Evolutionary conservation across 345 rosid species (phyloP), one percentile per base, ranked within the genome.

Genomic region (Eucalyptus decipiens): DNA sequence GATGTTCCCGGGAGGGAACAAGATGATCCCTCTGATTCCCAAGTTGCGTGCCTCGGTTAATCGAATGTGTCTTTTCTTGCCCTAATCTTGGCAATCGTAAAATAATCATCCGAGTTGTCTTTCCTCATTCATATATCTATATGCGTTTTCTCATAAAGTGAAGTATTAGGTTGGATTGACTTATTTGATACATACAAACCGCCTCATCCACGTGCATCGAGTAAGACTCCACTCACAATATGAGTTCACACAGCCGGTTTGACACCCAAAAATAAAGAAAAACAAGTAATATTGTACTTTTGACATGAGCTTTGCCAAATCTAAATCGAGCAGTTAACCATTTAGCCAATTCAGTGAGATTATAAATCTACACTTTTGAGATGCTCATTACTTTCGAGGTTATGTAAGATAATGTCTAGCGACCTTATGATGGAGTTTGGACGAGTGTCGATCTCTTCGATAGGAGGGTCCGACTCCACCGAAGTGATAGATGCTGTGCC

Each of bases 241-340:
- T 72, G 8, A 52, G 5, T 52, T 52, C 5, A 52, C 5, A 52
- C 1, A 0, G 8, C 4, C 8, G 0, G 8, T 23, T 62, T 3
- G 1, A 13, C 18, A n/a, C 18, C 34, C 4, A 0, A n/a, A 30
- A 65, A n/a, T n/a, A 65, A n/a, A 15, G 37, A n/a, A 65, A 30
- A 65, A 65, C 10, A 3, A n/a, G 72, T 0, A 2, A 62, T 6
- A 30, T 14, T 62, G 18, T 30, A 62, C 18, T 30, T 6, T 72
- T 11, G 28, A 19, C 15, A 9, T 9, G 42, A 19, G 1, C 2
- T 76, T 4, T 4, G 16, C 4, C 3, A 0, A 4, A 21, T 21
- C 16, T 21, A 40, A 76, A 76, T 34, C 8, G 12, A 76, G 28
- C 83, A 76, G 0, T 40, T 76, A 37, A 76, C 14, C 30, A 40